Evolutionary conservation across 495 filamentous ascomycete genomes (phyloP), one percentile per base, ranked within the genome.

Genomic region (Penicilliopsis zonata): DNA sequence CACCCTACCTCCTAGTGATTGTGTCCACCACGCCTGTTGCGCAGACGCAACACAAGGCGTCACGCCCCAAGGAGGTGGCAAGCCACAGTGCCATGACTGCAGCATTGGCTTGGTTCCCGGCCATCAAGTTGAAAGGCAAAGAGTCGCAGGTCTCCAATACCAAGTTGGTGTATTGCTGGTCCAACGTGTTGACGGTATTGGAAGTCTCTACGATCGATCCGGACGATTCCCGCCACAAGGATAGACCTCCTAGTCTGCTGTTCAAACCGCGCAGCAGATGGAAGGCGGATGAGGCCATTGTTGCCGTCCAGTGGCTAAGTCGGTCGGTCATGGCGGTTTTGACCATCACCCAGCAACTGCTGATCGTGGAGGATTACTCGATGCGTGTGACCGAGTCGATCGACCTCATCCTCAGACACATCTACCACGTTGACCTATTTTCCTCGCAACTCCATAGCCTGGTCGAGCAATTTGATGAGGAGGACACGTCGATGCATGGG

Each of bases 151-250:
- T 49, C 1, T 64, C 61, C 2, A 59, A 65, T 27, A 60, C 60
- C 1, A 96, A 95, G 50, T 67, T 99, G n/a, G 86, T 83, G 2
- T 99, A 96, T 55, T 94, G 85, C 48, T 99, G 90, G 92, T 95
- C 87, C 8, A 94, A 94, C 46, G 74, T 96, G 18, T 61, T 99
- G 36, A 95, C 88, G 1, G 78, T 96, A 13, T 50, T 96, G 15
- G 92, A 99, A 35, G 70, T 95, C 13, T 76, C 84, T 22, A 80
- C 84, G 41, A 63, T 73, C 13, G 73, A 74, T 26, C 49, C 55
- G 4, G 66, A 78, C 2, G 77, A 83, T 18, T 63, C 76, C 36
- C 65, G 62, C 24, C 72, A 79, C 28, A 64, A 59, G 31, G 67
- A 74, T 18, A 80, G 78, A 35, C 83, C 81, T 3, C 77, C 87